Evolutionary conservation across 768 basidiomycete species (phyloP), one percentile per base, ranked within the genome.

Genomic region (Lentinula sp.): DNA sequence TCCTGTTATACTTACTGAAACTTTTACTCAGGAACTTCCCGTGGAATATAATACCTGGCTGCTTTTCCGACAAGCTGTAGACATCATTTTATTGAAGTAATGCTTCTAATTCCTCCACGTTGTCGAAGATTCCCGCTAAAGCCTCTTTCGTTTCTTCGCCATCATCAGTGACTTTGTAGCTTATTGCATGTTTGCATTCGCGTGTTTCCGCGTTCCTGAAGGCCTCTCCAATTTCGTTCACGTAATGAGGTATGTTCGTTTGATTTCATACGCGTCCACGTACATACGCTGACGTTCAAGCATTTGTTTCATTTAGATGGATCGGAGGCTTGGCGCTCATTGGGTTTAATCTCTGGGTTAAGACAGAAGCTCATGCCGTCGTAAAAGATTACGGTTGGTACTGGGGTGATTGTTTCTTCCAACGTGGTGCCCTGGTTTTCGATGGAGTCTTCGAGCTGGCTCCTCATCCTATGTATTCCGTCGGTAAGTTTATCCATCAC

Each of bases 311-410:
- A 43, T 51, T 2, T 61, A 93, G 93, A 65, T 99, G 96, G 96
- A 73, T 89, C 49, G 88, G 89, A 21, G 97, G 97, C 4, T 70
- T 91, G 62, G 81, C 84, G 0, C 77, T 99, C 28, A 94, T 98
- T 70, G 83, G 81, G 21, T 98, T 98, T 80, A 98, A 99, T 72
- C 81, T 98, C 39, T 98, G 95, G 95, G 94, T 99, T 64, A 99
- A 99, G 71, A 91, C 90, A 2, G 96, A 98, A 69, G 97, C 97
- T 0, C 97, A 99, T 71, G 84, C 93, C 58, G 93, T 98, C 53
- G 95, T 98, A 63, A 98, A 97, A 67, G 96, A 98, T 69, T 98
- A 96, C 65, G 95, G 95, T 15, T 98, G 94, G 95, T 98, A 95
- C 71, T 94, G 93, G 93, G 95, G 92, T 9, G 92, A 94, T 65